phyloP scores from a whole-genome alignment of 352 stramenopile genomes.

The Phytophthora pistaciae region DNA sequence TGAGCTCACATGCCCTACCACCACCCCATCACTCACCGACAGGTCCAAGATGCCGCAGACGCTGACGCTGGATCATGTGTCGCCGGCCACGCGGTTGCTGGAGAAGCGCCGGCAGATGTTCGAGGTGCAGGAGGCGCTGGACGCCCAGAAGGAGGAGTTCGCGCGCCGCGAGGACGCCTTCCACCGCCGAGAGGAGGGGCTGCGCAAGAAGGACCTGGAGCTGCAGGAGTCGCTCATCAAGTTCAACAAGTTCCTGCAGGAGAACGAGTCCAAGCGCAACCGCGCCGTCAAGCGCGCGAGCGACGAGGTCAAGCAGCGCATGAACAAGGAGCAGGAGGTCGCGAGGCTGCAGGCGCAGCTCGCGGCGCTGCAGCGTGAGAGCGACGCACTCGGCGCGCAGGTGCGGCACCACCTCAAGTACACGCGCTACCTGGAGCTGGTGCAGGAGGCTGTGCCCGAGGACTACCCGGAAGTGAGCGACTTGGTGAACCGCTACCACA shows the following conservation, averaged over 20 bases:
- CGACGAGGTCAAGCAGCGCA: slow-evolving; percentile 93
- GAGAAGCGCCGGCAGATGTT: slow-evolving; percentile 97
- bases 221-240: slow-evolving; percentile 96
- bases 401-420: slow-evolving; percentile 90
- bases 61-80: slow-evolving; percentile 93
- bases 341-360: slow-evolving; percentile 78
- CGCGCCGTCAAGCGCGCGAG: slow-evolving; percentile 91
- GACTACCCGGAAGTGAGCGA: slow-evolving; percentile 94
- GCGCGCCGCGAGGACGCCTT: slow-evolving; percentile 92
- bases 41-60: slow-evolving; percentile 85
- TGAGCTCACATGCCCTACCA: background rate
- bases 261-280: slow-evolving; percentile 96
- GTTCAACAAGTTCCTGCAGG: slow-evolving; percentile 96
- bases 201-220: slow-evolving; percentile 95
- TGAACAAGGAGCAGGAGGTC: slow-evolving; percentile 92
- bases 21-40: background rate
- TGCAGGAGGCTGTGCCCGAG: slow-evolving; percentile 91
- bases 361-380: slow-evolving; percentile 68
- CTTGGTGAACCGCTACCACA: slow-evolving; percentile 93
- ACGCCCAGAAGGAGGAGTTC: slow-evolving; percentile 96
- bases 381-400: slow-evolving; percentile 68
- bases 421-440: slow-evolving; percentile 87
- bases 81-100: slow-evolving; percentile 91
- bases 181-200: slow-evolving; percentile 91
- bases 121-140: slow-evolving; percentile 94